These are phyloP conservation scores for Ganoderma sinense DNA, from an alignment of 1,284 basidiomycete species.

Conservation along the genomic window DNA sequence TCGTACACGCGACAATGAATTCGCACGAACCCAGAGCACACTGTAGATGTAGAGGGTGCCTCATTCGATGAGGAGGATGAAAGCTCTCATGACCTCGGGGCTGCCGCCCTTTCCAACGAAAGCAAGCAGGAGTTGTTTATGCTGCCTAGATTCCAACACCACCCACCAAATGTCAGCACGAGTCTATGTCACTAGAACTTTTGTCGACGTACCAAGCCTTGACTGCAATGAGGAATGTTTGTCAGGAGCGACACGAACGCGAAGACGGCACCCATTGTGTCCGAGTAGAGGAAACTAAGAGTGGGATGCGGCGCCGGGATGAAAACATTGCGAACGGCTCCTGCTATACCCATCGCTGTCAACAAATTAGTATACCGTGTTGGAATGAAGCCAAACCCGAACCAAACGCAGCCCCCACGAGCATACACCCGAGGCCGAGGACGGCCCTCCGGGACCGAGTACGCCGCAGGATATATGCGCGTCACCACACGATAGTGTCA, in stretches of 20 bases:
- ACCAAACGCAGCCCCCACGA: not conserved
- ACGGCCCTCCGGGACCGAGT: not conserved
- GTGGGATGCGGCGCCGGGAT: not conserved
- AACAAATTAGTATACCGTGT: not conserved
- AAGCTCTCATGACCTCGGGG: not conserved
- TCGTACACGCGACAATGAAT: not conserved
- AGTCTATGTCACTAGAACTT: not conserved
- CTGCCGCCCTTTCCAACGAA: not conserved
- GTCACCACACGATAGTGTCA: not conserved
- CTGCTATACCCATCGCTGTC: not conserved
- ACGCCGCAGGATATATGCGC: not conserved
- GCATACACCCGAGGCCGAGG: not conserved
- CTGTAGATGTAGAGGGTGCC: constrained; percentile 1
- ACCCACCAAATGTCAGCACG: not conserved
- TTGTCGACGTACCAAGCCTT: not conserved
- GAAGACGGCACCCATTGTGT: not conserved
- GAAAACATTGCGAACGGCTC: not conserved
- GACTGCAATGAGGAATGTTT: not conserved
- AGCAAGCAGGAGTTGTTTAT: not conserved
- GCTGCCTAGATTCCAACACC: not conserved
- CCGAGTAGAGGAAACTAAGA: not conserved
- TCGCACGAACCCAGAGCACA: not conserved
- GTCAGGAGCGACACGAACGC: not conserved
- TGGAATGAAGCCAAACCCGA: not conserved
- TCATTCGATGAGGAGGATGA: not conserved